Evolutionary conservation across 2,329 filamentous ascomycete species (phyloP).

Genomic region (Coniella lustricola): DNA sequence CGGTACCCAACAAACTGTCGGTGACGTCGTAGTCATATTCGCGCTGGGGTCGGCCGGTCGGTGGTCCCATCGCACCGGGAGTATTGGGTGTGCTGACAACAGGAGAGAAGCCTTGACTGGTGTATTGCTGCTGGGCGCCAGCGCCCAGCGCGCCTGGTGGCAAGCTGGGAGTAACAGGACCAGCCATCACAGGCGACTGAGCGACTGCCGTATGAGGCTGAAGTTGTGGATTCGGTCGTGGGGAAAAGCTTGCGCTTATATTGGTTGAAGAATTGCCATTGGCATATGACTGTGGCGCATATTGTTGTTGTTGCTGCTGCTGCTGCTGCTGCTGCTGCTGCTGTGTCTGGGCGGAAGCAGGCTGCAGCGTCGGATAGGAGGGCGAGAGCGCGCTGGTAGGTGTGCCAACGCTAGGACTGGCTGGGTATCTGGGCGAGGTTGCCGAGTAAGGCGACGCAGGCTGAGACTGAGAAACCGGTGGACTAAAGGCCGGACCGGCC

Average conservation of each 20-base stretch:
- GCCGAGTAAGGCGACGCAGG: constrained; percentile 7
- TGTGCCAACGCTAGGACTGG: constrained; percentile 8
- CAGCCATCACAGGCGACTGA: constrained; percentile 2
- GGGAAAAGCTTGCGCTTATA: constrained; percentile 9
- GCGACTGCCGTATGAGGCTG: not conserved
- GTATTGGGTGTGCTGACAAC: constrained; percentile 19
- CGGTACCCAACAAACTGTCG: constrained; percentile 76
- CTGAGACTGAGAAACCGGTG: constrained; percentile 7
- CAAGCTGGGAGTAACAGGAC: constrained; percentile 4
- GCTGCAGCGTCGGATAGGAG: constrained; percentile 26
- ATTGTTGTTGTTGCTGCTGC: constrained; percentile 21
- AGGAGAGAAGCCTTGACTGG: constrained; percentile 7
- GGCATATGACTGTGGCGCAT: constrained; percentile 16
- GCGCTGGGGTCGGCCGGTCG: constrained; percentile 56
- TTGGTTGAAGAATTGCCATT: constrained; percentile 22
- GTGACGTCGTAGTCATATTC: constrained; percentile 65
- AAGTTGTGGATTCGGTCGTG: constrained; percentile 9
- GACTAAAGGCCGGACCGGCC: not conserved
- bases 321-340: constrained; percentile 21
- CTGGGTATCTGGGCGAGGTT: constrained; percentile 6
- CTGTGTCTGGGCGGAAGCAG: constrained; percentile 15
- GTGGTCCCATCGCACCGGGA: constrained; percentile 46
- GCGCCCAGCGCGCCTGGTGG: constrained; percentile 12
- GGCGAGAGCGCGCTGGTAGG: constrained; percentile 28
- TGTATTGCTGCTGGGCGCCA: constrained; percentile 7